Conservation (phyloP, 768 basidiomycete species). For the Neoboletus magnificus region DNA sequence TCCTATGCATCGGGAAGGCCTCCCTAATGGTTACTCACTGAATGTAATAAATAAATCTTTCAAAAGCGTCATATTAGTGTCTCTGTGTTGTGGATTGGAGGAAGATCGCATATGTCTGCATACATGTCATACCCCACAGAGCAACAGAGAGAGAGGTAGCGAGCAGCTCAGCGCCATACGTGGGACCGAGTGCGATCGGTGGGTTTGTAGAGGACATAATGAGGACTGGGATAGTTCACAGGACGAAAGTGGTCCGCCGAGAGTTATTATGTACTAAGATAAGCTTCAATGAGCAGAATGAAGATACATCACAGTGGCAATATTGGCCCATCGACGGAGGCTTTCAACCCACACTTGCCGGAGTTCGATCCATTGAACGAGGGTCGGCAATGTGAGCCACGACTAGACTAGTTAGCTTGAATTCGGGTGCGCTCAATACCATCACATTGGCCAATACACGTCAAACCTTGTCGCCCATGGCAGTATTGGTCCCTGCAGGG, state of each 20-base stretch:
- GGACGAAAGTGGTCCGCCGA: not conserved
- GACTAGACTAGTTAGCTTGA: no score
- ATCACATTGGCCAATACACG: no score
- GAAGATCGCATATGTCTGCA: slow-evolving; percentile 5
- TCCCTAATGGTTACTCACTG: not conserved
- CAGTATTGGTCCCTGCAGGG: no score
- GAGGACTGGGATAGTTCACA: not conserved
- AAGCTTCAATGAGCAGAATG: no score
- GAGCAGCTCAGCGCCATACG: slow-evolving; percentile 10
- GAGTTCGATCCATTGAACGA: no score
- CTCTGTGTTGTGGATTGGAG: not conserved
- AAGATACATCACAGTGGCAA: no score
- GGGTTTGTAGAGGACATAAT: not conserved
- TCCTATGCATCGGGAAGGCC: not conserved
- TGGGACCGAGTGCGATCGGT: not conserved
- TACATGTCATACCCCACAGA: slow-evolving; percentile 12
- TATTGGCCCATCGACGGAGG: no score
- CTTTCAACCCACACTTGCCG: no score
- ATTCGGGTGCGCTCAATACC: no score
- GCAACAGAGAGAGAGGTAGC: slow-evolving; percentile 5
- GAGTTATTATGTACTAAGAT: no score
- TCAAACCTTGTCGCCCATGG: no score
- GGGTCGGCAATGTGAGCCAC: no score
- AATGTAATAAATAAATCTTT: not conserved
- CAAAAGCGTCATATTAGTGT: not conserved